Base-by-base conservation (phyloP, 768 basidiomycete genomes). In the Phanerochaete carnosa region DNA sequence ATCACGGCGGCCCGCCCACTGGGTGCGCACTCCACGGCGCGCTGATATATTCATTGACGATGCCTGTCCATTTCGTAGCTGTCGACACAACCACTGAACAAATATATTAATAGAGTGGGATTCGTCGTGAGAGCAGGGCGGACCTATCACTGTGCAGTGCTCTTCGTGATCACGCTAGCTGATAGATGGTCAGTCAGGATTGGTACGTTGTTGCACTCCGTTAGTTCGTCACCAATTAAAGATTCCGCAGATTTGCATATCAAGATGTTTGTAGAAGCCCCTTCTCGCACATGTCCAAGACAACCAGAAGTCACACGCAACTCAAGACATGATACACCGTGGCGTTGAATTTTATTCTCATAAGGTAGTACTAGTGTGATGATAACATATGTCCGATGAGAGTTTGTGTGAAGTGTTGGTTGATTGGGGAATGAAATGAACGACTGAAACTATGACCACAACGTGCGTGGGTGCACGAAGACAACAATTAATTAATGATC, bases 331-430 rank as follows among this genome's bases (percentile, higher is more conserved):
- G 51, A 16, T 33, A 7, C 22, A 7, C 23, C 6, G 23, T 25
- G 13, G 35, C 54, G 37, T 22, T 37, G 33, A 12, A 39, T 55
- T 43, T 26, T 43, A 39, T 55, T 55, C 35, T 37, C 43, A 55
- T 55, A 55, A 11, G 35, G 22, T 55, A 55, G 22, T 55, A 55
- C 54, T 55, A 55, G 54, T 39, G 23, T 55, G 54, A 39, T 25
- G 54, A 16, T 55, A 55, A 37, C 25, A 37, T 39, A 23, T 35
- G 37, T 55, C 39, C 39, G 54, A 35, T 55, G 54, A n/a, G 51
- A 9, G 49, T 30, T 28, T 50, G 49, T 50, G 30, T 33, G 30
- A 32, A 32, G 32, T 23, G 13, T n/a, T n/a, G n/a, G n/a, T 43
- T 43, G 39, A 9, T 19, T 19, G 39, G 39, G 39, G 19, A 19